Percentiles rank a stretch among this genome's conserved stretches.
Evolutionary conservation across 1,139 yeast genomes (phyloP).

Genomic region (Geotrichum fermentans): DNA sequence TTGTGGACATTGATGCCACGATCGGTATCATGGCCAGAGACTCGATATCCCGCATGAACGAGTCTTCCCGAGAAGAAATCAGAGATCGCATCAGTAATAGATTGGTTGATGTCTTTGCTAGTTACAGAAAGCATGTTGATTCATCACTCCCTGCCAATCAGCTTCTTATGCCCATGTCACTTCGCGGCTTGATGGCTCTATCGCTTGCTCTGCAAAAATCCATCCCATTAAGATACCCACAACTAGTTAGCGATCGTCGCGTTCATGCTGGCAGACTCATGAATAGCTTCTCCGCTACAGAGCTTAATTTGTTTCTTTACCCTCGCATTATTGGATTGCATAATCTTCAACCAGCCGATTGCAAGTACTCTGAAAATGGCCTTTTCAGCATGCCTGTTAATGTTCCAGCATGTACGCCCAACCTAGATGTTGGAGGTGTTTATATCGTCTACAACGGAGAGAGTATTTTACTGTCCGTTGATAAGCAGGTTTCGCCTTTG

Average conservation of each 20-base stretch:
- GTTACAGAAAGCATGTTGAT: constrained; percentile 53
- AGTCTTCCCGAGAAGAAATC: constrained; percentile 52
- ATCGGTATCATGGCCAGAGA: constrained; percentile 71
- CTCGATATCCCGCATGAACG: constrained; percentile 55
- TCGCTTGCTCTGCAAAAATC: constrained; percentile 67
- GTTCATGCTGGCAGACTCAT: constrained; percentile 55
- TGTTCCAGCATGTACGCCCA: constrained; percentile 45
- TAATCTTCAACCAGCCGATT: constrained; percentile 49
- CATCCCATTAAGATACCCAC: constrained; percentile 51
- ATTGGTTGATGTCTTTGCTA: constrained; percentile 67
- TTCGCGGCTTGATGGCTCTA: constrained; percentile 67
- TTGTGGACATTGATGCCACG: constrained; percentile 80
- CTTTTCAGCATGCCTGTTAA: constrained; percentile 50
- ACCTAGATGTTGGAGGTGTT: constrained; percentile 65
- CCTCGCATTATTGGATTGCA: constrained; percentile 80
- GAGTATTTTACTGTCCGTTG: constrained; percentile 61
- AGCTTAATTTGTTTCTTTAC: constrained; percentile 62
- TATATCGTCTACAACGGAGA: constrained; percentile 72
- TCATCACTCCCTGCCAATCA: constrained; percentile 54
- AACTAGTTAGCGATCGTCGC: constrained; percentile 44
- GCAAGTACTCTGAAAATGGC: constrained; percentile 44
- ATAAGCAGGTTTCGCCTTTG: constrained; percentile 61
- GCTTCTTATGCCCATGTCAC: constrained; percentile 74
- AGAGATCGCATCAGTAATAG: constrained; percentile 61
- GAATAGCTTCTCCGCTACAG: constrained; percentile 53